Evolutionary conservation across 345 rosid species (phyloP).

Genomic region (Ceriops zippeliana): DNA sequence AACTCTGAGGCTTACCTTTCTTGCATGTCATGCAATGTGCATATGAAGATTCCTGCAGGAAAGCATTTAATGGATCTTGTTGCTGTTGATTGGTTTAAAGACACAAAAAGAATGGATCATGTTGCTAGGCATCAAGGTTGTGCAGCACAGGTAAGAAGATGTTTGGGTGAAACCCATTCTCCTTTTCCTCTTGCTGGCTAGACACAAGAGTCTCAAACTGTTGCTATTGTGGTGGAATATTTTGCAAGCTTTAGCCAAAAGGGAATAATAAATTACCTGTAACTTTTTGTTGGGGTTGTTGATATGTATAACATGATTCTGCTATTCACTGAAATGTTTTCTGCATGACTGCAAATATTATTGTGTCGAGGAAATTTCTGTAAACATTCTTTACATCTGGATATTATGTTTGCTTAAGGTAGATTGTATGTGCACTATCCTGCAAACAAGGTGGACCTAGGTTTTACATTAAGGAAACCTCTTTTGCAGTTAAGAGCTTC

Average conservation of each 20-base stretch:
- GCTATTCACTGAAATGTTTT: not conserved
- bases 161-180: not conserved
- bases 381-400: not conserved
- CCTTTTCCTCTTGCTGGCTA: not conserved
- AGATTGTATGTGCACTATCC: not conserved
- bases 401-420: not conserved
- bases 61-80: slow-evolving; percentile 97
- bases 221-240: not conserved
- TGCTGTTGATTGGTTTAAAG: slow-evolving; percentile 99
- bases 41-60: slow-evolving; percentile 80
- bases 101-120: slow-evolving; percentile 92
- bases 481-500: not conserved
- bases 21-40: slow-evolving; percentile 15
- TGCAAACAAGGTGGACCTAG: not conserved
- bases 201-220: not conserved
- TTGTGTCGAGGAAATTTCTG: not conserved
- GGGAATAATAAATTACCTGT: too few relatives aligned
- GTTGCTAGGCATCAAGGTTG: slow-evolving; percentile 92
- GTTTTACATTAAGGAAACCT: not conserved
- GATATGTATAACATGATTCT: not conserved
- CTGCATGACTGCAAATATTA: not conserved
- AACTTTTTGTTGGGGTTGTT: too few relatives aligned
- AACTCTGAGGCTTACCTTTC: slow-evolving; percentile 8
- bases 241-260: not conserved
- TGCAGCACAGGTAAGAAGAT: slow-evolving; percentile 76